Evolutionary conservation across 176 grass and related monocot species (phyloP), one percentile per base, ranked within the genome.

Genomic region (Miscanthus lutarioriparius): DNA sequence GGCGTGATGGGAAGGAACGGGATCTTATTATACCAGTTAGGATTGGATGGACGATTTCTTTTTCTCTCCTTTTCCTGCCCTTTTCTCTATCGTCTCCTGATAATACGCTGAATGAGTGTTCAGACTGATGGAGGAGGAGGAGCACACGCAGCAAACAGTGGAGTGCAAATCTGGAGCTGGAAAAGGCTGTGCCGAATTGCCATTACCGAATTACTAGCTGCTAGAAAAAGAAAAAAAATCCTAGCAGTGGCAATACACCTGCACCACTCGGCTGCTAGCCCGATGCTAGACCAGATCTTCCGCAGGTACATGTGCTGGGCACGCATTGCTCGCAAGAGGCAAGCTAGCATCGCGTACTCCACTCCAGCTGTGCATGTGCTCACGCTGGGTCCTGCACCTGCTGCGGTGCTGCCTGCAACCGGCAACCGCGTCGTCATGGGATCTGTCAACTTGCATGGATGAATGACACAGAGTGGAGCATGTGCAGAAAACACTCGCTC

Each of bases 21-120:
- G 70, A 47, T 72, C 70, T 72, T 72, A 17, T 72, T 23, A 11
- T 59, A 72, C 70, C 40, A 72, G 40, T 72, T 72, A 40, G 70
- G 70, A 72, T 45, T 54, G 51, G 51, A 54, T 54, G 14, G 70
- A 8, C 6, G 23, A 25, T 72, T 72, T 11, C 13, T 45, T 72
- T 43, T 25, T 5, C 16, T 45, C 23, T 14, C 14, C n/a, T 23
- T 22, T 22, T 19, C 53, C 22, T n/a, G 16, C 44, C 38, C 38
- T 39, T n/a, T 58, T 43, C 0, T 51, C 5, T 48, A 1, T 3
- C 25, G 8, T 44, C 68, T 39, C 65, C 68, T 71, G 68, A 43
- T 71, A 71, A 43, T 43, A 22, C 7, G 68, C 38, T 13, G 22
- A 43, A 53, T 0, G 44, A 15, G 45, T 26, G 68, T 72, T 72